Conservation (phyloP, 2,329 filamentous ascomycete species). For the Alternaria novae-zelandiae region DNA sequence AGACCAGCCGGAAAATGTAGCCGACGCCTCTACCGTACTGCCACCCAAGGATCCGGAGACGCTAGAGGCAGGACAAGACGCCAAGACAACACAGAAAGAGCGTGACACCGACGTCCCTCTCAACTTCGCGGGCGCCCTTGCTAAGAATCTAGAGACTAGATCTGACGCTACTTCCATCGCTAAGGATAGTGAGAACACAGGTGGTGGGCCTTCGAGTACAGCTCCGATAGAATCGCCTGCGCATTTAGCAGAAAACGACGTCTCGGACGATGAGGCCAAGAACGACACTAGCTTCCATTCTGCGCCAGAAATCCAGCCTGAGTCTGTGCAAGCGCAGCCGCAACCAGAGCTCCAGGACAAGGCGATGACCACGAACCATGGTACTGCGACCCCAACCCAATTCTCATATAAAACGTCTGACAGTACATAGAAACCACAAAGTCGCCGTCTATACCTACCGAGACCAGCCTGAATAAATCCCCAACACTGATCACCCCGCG, state of each 20-base stretch:
- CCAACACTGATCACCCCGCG: background rate
- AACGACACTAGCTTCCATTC: constrained; percentile 33
- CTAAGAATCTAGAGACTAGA: background rate
- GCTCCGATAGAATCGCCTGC: background rate
- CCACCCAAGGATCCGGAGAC: background rate
- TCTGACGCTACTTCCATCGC: background rate
- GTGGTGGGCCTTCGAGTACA: background rate
- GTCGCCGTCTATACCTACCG: background rate
- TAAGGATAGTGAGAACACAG: background rate
- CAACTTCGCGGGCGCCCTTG: background rate
- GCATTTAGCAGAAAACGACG: constrained; percentile 3
- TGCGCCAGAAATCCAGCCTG: constrained; percentile 26
- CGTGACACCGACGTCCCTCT: background rate
- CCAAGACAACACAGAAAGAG: background rate
- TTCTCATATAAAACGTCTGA: background rate
- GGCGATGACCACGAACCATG: constrained; percentile 4
- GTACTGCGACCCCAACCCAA: background rate
- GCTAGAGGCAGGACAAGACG: background rate
- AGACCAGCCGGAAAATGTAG: background rate
- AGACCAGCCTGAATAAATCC: background rate
- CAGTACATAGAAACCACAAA: background rate
- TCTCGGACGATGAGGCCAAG: constrained; percentile 32
- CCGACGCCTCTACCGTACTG: background rate
- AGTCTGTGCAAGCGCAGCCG: constrained; percentile 7
- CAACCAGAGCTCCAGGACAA: background rate